Evolutionary conservation across 257 asterid genomes (phyloP).

Genomic region (Przewalskia tangutica): DNA sequence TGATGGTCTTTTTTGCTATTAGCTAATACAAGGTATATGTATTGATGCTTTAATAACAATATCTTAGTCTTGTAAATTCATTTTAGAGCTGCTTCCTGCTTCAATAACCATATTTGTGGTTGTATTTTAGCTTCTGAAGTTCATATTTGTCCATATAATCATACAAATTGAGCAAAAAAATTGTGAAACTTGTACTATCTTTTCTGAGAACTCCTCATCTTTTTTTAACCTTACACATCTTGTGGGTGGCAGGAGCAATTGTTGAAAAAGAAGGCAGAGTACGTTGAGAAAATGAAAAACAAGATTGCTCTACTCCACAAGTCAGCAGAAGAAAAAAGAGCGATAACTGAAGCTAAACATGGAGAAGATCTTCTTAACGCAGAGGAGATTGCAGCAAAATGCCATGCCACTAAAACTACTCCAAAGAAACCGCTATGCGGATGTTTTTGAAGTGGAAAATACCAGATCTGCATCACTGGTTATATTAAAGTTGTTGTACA

Average conservation of each 20-base stretch:
- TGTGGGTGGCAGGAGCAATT: constrained; percentile 43
- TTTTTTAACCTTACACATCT: not conserved
- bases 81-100: not conserved
- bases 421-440: constrained; percentile 71
- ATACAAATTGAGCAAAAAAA: not conserved
- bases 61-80: not conserved
- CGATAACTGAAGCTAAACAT: constrained; percentile 54
- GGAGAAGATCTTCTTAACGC: constrained; percentile 88
- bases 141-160: not conserved
- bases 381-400: constrained; percentile 80
- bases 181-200: not conserved
- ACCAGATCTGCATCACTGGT: constrained; percentile 6
- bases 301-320: constrained; percentile 67
- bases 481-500: constrained; percentile 9
- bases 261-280: constrained; percentile 69
- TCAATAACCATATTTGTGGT: not conserved
- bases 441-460: constrained; percentile 35
- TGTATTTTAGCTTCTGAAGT: not conserved
- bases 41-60: not conserved
- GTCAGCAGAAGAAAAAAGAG: constrained; percentile 74
- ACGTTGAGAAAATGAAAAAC: constrained; percentile 68
- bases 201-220: not conserved
- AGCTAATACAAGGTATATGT: not conserved
- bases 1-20: not conserved
- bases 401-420: constrained; percentile 67